Conservation (phyloP, 148 eudicot genomes). For the Camellia japonica region DNA sequence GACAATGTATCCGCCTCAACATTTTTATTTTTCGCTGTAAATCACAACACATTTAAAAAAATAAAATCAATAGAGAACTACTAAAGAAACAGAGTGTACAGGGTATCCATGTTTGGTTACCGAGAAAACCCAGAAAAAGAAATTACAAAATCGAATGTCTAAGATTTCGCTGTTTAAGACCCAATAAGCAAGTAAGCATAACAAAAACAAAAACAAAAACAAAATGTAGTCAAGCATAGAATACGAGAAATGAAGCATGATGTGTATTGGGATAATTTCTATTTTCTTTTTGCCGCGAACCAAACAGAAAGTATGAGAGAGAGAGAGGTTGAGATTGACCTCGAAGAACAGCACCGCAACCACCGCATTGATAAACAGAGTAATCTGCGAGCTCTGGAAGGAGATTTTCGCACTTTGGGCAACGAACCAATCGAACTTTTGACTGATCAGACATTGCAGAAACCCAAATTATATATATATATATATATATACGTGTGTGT, state of each 20-base stretch:
- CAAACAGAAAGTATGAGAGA: conserved; percentile 12
- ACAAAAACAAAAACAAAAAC: not conserved
- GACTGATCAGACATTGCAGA: conserved; percentile 54
- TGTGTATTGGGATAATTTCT: not conserved
- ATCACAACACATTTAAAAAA: conserved; percentile 9
- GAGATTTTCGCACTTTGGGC: conserved; percentile 81
- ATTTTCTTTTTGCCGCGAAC: conserved; percentile 2
- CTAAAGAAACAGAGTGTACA: not conserved
- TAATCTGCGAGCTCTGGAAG: conserved; percentile 76
- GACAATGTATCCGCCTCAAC: conserved; percentile 41
- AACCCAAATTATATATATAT: not conserved
- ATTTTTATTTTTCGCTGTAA: conserved; percentile 60
- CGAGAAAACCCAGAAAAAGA: not conserved
- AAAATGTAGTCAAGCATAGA: conserved; percentile 5
- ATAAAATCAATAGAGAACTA: not conserved
- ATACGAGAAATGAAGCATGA: not conserved
- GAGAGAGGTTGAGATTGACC: conserved; percentile 34
- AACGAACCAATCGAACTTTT: conserved; percentile 72
- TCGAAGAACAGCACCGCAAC: conserved; percentile 87
- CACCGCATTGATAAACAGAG: conserved; percentile 88
- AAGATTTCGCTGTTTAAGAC: not conserved
- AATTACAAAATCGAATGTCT: not conserved
- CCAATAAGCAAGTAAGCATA: conserved; percentile 13
- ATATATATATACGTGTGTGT: not conserved
- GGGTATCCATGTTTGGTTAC: not conserved